Evolutionary conservation across 2,329 filamentous ascomycete genomes (phyloP).

Genomic region (Rhinocladiella similis): DNA sequence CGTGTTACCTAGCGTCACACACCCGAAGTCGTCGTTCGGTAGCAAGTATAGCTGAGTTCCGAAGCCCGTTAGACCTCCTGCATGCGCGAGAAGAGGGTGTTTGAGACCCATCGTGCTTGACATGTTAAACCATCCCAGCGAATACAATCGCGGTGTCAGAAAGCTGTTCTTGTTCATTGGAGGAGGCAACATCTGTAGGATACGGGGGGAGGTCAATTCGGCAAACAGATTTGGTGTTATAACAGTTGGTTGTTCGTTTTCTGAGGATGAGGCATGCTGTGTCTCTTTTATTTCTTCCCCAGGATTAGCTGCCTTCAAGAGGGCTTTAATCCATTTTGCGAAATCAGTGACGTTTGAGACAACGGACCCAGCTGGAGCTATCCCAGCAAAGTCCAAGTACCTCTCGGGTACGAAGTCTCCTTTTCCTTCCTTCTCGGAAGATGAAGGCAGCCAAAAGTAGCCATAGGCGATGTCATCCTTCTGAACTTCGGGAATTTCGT

Average conservation of each 20-base stretch:
- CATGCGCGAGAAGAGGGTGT: conserved; percentile 6
- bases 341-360: conserved; percentile 43
- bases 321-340: conserved; percentile 47
- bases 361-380: conserved; percentile 27
- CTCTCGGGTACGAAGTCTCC: conserved; percentile 6
- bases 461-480: conserved; percentile 30
- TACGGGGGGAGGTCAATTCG: not conserved
- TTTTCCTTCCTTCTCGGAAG: not conserved
- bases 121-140: not conserved
- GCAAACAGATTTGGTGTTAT: not conserved
- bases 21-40: conserved; percentile 10
- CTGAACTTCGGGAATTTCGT: conserved; percentile 34
- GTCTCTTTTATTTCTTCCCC: conserved; percentile 33
- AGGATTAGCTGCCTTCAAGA: too few relatives aligned
- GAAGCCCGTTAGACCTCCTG: conserved; percentile 8
- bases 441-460: conserved; percentile 21
- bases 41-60: conserved; percentile 6
- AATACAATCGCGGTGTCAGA: not conserved
- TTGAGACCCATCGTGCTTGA: not conserved
- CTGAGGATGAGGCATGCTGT: not conserved
- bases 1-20: conserved; percentile 8
- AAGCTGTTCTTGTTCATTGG: not conserved
- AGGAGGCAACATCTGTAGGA: not conserved
- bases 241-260: too few relatives aligned
- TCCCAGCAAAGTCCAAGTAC: conserved; percentile 11